phyloP scores from a whole-genome alignment of 257 asterid genomes.

The Solanum boliviense region DNA sequence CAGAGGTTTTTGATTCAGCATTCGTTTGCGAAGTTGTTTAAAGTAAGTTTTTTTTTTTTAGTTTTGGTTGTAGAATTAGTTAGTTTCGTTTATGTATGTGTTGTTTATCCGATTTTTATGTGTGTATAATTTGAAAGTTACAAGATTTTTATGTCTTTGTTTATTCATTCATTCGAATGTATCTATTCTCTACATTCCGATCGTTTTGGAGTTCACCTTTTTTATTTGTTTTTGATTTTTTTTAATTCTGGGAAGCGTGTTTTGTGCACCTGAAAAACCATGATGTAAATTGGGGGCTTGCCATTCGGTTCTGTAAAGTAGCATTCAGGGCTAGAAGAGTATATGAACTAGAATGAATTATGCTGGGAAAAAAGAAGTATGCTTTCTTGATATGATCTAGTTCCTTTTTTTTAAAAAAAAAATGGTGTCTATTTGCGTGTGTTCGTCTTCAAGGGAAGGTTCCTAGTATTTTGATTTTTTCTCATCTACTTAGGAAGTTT shows the following conservation, averaged over 20 bases:
- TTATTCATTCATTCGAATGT: neutral
- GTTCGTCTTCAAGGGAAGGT: neutral
- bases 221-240: neutral
- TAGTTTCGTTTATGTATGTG: neutral
- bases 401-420: neutral
- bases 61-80: neutral
- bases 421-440: neutral
- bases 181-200: neutral
- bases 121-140: neutral
- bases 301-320: neutral
- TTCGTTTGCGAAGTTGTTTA: neutral
- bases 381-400: neutral
- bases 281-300: neutral
- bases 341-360: neutral
- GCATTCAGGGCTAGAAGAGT: neutral
- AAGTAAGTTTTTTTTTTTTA: neutral
- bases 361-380: neutral
- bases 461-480: neutral
- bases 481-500: neutral
- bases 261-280: neutral
- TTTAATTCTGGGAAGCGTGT: neutral
- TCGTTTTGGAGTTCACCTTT: neutral
- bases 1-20: neutral
- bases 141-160: neutral
- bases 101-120: neutral